phyloP scores from a whole-genome alignment of 345 rosid genomes.

The Camelina laxa region DNA sequence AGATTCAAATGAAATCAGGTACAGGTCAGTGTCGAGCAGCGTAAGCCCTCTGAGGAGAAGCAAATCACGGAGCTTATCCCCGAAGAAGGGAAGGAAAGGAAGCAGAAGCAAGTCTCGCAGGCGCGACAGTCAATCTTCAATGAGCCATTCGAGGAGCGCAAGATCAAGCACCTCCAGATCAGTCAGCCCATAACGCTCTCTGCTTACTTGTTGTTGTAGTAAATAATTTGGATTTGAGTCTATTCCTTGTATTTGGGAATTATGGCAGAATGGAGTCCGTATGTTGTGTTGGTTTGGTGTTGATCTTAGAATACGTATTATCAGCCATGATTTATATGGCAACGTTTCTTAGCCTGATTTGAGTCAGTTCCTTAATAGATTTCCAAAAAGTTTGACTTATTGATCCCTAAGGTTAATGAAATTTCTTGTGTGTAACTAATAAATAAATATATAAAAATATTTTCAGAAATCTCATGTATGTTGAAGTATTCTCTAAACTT shows the following conservation, averaged over 20 bases:
- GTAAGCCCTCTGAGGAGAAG: slow-evolving; percentile 50
- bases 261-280: background rate
- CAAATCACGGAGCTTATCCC: slow-evolving; percentile 49
- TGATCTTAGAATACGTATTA: background rate
- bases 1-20: slow-evolving; percentile 27
- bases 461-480: too few relatives aligned
- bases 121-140: slow-evolving; percentile 45
- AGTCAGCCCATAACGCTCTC: slow-evolving; percentile 46
- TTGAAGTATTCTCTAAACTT: too few relatives aligned
- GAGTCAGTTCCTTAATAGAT: background rate
- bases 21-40: slow-evolving; percentile 52
- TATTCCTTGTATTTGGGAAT: background rate
- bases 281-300: background rate
- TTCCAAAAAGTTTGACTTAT: background rate
- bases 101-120: slow-evolving; percentile 31
- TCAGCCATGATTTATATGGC: too few relatives aligned
- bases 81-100: slow-evolving; percentile 36
- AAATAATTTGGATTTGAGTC: background rate
- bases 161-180: slow-evolving; percentile 75
- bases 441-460: too few relatives aligned
- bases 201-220: background rate
- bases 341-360: background rate
- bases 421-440: background rate
- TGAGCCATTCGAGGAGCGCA: slow-evolving; percentile 49
- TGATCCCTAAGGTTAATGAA: background rate